Percentiles rank a stretch among this genome's conserved stretches.
phyloP scores from a whole-genome alignment of 768 basidiomycete species.

The Albatrellus ellisii region DNA sequence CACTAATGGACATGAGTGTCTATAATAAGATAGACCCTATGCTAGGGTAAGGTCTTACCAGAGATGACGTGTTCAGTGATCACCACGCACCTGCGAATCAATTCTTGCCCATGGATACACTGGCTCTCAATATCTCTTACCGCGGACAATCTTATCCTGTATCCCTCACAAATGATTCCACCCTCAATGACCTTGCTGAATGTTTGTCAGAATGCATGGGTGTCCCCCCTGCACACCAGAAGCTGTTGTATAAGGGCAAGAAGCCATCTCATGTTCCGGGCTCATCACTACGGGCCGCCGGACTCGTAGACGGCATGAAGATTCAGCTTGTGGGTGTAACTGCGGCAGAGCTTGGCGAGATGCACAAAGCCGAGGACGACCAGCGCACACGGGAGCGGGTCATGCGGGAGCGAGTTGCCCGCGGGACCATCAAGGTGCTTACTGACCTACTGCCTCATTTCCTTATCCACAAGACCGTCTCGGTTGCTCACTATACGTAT shows the following conservation, averaged over 20 bases:
- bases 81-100: too few relatives aligned
- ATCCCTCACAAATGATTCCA: slow-evolving; percentile 11
- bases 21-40: too few relatives aligned
- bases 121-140: slow-evolving; percentile 2
- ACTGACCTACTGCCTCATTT: too few relatives aligned
- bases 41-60: too few relatives aligned
- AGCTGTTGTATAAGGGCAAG: slow-evolving; percentile 64
- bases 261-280: slow-evolving; percentile 21
- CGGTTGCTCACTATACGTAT: background rate
- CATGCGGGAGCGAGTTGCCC: slow-evolving; percentile 42
- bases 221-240: slow-evolving; percentile 55
- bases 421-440: slow-evolving; percentile 43
- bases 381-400: slow-evolving; percentile 43
- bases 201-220: slow-evolving; percentile 49
- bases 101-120: too few relatives aligned
- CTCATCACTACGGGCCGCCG: slow-evolving; percentile 25
- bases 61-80: too few relatives aligned
- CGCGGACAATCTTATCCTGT: slow-evolving; percentile 2
- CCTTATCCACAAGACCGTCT: background rate
- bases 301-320: slow-evolving; percentile 53
- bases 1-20: too few relatives aligned
- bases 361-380: slow-evolving; percentile 46
- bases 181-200: slow-evolving; percentile 37
- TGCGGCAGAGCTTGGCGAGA: slow-evolving; percentile 35
- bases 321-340: slow-evolving; percentile 65